These are phyloP conservation scores for Erysimum cheiri DNA, from an alignment of 441 rosid genomes.

Conservation along the genomic window DNA sequence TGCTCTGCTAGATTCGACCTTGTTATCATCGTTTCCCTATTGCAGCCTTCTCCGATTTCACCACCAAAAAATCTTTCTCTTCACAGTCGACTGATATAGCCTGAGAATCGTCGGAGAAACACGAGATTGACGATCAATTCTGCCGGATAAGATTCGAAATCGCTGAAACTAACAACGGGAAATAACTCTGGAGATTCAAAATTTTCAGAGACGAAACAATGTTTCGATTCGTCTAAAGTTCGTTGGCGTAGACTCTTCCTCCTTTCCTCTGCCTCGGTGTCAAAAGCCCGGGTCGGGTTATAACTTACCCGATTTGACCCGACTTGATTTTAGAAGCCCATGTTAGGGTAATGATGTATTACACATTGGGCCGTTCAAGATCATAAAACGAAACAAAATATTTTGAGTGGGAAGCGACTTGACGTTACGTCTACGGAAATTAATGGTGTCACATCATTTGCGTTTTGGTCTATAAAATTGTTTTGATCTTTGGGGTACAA, in stretches of 20 bases:
- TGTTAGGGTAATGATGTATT: constrained; percentile 23
- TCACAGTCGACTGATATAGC: constrained; percentile 33
- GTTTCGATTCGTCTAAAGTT: constrained; percentile 41
- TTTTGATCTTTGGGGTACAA: constrained; percentile 24
- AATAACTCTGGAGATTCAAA: constrained; percentile 21
- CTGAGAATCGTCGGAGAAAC: constrained; percentile 36
- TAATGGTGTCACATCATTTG: background rate
- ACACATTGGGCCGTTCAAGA: constrained; percentile 29
- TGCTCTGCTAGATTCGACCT: constrained; percentile 96
- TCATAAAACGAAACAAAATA: background rate
- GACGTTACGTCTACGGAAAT: constrained; percentile 41
- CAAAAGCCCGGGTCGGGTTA: constrained; percentile 39
- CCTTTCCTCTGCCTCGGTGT: constrained; percentile 29
- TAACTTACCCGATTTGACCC: constrained; percentile 2
- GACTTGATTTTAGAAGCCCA: constrained; percentile 33
- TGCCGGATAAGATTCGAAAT: constrained; percentile 5
- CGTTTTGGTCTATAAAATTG: constrained; percentile 25
- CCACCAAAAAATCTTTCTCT: constrained; percentile 8
- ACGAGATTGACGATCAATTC: constrained; percentile 35
- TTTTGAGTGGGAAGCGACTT: background rate
- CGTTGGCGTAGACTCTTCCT: constrained; percentile 46
- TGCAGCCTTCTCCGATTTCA: constrained; percentile 25
- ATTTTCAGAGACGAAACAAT: constrained; percentile 28
- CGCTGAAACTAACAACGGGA: constrained; percentile 22
- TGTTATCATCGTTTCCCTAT: constrained; percentile 74